Evolutionary conservation across 2,329 filamentous ascomycete genomes (phyloP), one percentile per base, ranked within the genome.

Genomic region (Fusarium bulbicola): DNA sequence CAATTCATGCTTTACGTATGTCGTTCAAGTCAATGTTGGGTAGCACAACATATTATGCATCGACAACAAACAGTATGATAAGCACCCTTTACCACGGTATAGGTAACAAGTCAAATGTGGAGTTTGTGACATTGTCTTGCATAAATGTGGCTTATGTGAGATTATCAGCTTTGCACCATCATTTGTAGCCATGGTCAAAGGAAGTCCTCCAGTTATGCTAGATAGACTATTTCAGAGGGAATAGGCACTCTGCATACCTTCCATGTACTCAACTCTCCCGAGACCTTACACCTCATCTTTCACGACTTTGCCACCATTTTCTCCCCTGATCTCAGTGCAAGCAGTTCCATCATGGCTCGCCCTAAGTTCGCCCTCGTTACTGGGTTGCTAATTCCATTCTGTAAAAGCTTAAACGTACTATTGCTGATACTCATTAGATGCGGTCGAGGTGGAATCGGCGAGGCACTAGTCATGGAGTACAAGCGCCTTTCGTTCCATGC

Each of bases 221-320:
- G 13, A 21, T 28, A 8, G 6, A 11, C 9, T 30, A 11, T 8
- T 6, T 9, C 3, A 21, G 26, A 47, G 45, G 21, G 20, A 30
- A 11, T 10, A 21, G 21, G 5, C 6, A 18, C 10, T 18, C 15
- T 4, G 7, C 15, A 9, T 32, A 9, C 46, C 21, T 49, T 13
- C 14, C 5, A 0, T 20, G 12, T 20, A 6, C 4, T 10, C 47
- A 24, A 24, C 3, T n/a, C n/a, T 34, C 24, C 21, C 4, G 16
- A 9, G 30, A 18, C 9, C 5, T 10, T 8, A 4, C 3, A n/a
- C 1, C 45, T 8, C n/a, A 20, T 20, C 4, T 1, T 20, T 30
- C 21, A 8, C 30, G 4, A 7, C 11, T 34, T 34, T 14, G 24
- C 8, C 3, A 9, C 24, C 1, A 34, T 15, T 14, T 18, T 14